Evolutionary conservation across 306 rosid species (phyloP).

Genomic region (Phaseolus lunatus): DNA sequence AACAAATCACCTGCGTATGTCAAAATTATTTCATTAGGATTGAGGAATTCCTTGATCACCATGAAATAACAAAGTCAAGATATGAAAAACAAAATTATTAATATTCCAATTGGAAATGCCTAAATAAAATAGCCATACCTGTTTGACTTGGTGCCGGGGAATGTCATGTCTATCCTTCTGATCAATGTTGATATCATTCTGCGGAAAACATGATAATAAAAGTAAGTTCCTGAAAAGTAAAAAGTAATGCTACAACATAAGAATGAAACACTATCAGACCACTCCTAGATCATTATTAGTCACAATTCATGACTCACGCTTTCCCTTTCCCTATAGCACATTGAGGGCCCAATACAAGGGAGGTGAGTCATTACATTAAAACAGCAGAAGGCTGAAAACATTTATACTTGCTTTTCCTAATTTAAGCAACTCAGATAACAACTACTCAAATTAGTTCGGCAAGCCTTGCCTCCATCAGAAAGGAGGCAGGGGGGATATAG

Average conservation of each 20-base stretch:
- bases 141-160: conserved; percentile 76
- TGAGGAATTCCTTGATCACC: conserved; percentile 20
- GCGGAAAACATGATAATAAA: conserved; percentile 24
- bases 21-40: conserved; percentile 36
- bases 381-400: neutral
- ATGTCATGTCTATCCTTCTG: conserved; percentile 76
- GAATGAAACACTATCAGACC: neutral
- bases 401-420: neutral
- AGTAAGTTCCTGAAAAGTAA: conserved; percentile 11
- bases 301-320: neutral
- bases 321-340: neutral
- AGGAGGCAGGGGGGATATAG: neutral
- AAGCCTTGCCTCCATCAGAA: neutral
- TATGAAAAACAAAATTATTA: neutral
- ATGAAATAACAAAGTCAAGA: neutral
- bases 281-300: neutral
- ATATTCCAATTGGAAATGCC: neutral
- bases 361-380: neutral
- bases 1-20: conserved; percentile 75
- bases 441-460: neutral
- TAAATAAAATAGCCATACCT: conserved; percentile 50
- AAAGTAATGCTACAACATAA: conserved; percentile 3
- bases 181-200: conserved; percentile 73
- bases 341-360: neutral
- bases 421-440: neutral